Base-by-base conservation (phyloP, 768 basidiomycete genomes). In the Lactifluus subvellereus region DNA sequence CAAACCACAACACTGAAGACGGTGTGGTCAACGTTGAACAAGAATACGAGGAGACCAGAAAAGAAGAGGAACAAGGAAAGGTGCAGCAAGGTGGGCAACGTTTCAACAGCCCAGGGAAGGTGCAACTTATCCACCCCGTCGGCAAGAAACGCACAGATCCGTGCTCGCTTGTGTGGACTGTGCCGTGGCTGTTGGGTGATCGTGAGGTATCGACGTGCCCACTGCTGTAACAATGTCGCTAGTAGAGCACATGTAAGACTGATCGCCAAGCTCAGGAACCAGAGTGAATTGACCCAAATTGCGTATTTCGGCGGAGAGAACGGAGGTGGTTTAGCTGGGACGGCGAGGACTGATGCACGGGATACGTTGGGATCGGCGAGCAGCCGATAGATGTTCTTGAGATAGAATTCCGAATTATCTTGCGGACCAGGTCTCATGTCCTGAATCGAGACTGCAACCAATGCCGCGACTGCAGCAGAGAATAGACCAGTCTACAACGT, bases 401-500 rank as follows among this genome's bases (percentile, higher is more conserved):
- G 55, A 37, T 52, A 38, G 33, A 47, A 45, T n/a, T 27, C 47
- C 1, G 47, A 38, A 9, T 43, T 47, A 22, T 55, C 54, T 9
- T 50, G 48, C 6, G 51, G 30, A 18, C 30, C 16, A 32, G 60
- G 59, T 18, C 30, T 66, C 9, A 68, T 40, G 9, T 56, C 53
- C 20, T 54, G 63, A 6, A 61, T 13, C 2, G 61, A 52, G 27
- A 62, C 61, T 4, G 59, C 22, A 40, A 66, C 53, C 22, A 66
- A 52, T 27, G 56, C 37, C 32, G 54, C 60, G 22, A 67, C 40
- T 3, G 61, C 54, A 4, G 53, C 66, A 10, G 67, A 59, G 45
- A 68, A 68, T 11, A 68, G 35, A 52, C 60, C 60, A 27, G 57
- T 42, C 67, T 67, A 42, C 11, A 33, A 13, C 13, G n/a, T 30